Conservation (phyloP, 2,329 filamentous ascomycete genomes). For the Graphium sp. region DNA sequence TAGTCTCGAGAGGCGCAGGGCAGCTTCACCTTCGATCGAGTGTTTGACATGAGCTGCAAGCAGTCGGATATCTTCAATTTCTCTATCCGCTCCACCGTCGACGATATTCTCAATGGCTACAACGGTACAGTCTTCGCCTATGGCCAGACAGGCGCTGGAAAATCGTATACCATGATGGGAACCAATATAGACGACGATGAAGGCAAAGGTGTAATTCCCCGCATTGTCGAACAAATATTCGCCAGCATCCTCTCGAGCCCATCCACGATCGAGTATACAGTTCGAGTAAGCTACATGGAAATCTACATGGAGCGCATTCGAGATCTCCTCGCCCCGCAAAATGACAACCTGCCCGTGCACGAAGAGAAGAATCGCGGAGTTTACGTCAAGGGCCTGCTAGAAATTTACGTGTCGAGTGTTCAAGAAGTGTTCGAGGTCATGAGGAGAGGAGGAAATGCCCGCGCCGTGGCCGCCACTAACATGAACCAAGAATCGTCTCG, state of each 20-base stretch:
- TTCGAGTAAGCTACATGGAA: conserved; percentile 97
- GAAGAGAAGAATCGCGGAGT: conserved; percentile 94
- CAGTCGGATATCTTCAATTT: conserved; percentile 96
- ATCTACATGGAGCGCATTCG: conserved; percentile 99
- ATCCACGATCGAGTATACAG: conserved; percentile 94
- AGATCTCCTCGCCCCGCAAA: conserved; percentile 79
- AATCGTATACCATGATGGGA: conserved; percentile 85
- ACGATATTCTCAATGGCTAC: conserved; percentile 97
- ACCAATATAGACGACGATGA: conserved; percentile 79
- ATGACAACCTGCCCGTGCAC: conserved; percentile 94
- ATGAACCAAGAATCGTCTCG: conserved; percentile 99
- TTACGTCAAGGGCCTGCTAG: conserved; percentile 86
- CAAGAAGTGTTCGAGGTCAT: conserved; percentile 95
- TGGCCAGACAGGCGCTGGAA: conserved; percentile 93
- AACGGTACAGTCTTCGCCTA: conserved; percentile 99
- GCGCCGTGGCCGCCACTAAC: conserved; percentile 91
- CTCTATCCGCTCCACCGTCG: conserved; percentile 87
- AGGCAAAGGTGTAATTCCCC: conserved; percentile 84
- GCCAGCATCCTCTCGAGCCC: conserved; percentile 85
- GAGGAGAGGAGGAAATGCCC: conserved; percentile 74
- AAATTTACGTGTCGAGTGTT: conserved; percentile 91
- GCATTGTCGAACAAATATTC: conserved; percentile 96
- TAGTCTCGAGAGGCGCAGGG: conserved; percentile 72
- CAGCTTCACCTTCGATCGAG: conserved; percentile 89
- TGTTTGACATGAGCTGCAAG: conserved; percentile 85